Conservation (phyloP, 2,329 filamentous ascomycete genomes). For the Blumeria graminis region DNA sequence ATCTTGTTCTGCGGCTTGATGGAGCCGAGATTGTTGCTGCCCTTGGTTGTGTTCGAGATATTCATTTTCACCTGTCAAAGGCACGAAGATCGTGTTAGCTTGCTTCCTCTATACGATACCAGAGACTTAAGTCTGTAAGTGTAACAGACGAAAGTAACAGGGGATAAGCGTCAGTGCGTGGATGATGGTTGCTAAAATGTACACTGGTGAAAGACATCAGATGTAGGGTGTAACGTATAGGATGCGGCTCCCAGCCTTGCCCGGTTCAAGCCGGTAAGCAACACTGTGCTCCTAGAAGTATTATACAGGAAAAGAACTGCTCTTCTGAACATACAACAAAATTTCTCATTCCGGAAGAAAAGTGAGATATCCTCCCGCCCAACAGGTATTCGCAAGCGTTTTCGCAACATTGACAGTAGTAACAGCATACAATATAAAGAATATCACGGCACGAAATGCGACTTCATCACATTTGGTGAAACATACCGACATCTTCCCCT, state of each 20-base stretch:
- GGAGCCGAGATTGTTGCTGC: slow-evolving; percentile 33
- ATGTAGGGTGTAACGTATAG: slow-evolving; percentile 9
- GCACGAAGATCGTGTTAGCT: slow-evolving; percentile 12
- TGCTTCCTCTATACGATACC: slow-evolving; percentile 3
- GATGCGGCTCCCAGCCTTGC: slow-evolving; percentile 3
- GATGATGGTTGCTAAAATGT: slow-evolving; percentile 5
- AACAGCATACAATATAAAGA: slow-evolving; percentile 9
- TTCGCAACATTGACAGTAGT: slow-evolving; percentile 15
- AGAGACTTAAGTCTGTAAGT: slow-evolving; percentile 12
- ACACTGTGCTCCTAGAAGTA: slow-evolving; percentile 16
- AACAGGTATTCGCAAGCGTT: slow-evolving; percentile 11
- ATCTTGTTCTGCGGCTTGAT: slow-evolving; percentile 30
- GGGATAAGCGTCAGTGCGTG: slow-evolving; percentile 1
- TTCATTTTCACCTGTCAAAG: slow-evolving; percentile 30
- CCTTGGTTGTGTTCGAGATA: slow-evolving; percentile 24
- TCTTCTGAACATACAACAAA: slow-evolving; percentile 2
- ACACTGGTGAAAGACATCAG: slow-evolving; percentile 12
- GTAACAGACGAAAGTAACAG: slow-evolving; percentile 5
- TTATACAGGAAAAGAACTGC: slow-evolving; percentile 15
- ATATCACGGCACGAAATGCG: slow-evolving; percentile 20
- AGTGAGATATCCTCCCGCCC: slow-evolving; percentile 5
- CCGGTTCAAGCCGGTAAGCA: slow-evolving; percentile 9
- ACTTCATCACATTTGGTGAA: slow-evolving; percentile 44
- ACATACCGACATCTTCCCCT: slow-evolving; percentile 88
- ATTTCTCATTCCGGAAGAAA: background rate